These are phyloP conservation scores for Acanthamoeba lenticulata DNA, from an alignment of 208 protist genomes.

Conservation along the genomic window DNA sequence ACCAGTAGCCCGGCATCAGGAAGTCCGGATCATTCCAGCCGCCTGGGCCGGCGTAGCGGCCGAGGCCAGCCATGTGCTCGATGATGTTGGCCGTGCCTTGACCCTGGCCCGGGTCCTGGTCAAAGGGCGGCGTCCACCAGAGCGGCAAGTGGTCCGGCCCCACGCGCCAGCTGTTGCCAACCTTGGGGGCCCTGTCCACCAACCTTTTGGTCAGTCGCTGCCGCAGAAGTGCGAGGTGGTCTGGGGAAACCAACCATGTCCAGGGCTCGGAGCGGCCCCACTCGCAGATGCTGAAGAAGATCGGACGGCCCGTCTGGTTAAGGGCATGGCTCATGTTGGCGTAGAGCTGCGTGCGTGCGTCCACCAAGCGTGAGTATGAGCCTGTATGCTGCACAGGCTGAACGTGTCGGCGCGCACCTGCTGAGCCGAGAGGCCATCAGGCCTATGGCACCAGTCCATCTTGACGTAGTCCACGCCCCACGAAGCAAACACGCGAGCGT, in stretches of 20 bases:
- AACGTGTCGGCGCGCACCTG: background rate
- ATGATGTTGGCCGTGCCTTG: constrained; percentile 64
- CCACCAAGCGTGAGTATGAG: background rate
- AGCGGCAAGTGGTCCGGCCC: constrained; percentile 19
- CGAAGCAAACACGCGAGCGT: constrained; percentile 4
- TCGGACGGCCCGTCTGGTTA: constrained; percentile 62
- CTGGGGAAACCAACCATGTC: background rate
- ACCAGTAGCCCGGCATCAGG: constrained; percentile 60
- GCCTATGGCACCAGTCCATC: constrained; percentile 69
- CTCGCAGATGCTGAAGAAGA: constrained; percentile 72
- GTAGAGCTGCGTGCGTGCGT: constrained; percentile 53
- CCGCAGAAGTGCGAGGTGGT: background rate
- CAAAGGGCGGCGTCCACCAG: constrained; percentile 16
- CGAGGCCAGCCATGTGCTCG: constrained; percentile 54
- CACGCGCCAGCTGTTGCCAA: constrained; percentile 30
- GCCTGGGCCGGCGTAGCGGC: constrained; percentile 2
- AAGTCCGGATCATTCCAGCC: constrained; percentile 71
- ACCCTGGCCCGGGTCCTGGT: constrained; percentile 20
- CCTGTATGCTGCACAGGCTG: background rate
- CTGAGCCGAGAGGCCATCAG: background rate
- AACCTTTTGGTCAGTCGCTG: background rate
- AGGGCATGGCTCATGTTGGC: constrained; percentile 42
- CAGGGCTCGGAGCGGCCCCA: constrained; percentile 14
- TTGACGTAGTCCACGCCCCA: constrained; percentile 71
- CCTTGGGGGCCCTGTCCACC: background rate